These are phyloP conservation scores for Asterionellopsis glacialis DNA, from an alignment of 108 stramenopile genomes.

Conservation along the genomic window DNA sequence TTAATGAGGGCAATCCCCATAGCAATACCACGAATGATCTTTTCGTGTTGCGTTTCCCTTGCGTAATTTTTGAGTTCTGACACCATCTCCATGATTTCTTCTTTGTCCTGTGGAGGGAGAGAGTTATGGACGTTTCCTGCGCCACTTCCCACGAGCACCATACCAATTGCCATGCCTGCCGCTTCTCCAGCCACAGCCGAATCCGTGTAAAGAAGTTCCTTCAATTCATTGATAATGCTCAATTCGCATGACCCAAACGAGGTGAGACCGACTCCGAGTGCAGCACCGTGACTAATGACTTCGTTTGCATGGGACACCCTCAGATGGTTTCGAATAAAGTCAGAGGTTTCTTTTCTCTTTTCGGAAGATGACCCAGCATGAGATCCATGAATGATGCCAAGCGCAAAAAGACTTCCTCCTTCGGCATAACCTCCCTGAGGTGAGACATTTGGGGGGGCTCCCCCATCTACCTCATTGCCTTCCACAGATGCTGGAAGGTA, in stretches of 20 bases:
- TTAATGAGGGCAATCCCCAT: conserved; percentile 94
- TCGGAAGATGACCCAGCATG: conserved; percentile 77
- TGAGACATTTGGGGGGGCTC: conserved; percentile 40
- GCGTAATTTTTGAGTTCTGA: conserved; percentile 92
- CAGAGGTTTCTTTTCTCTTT: conserved; percentile 77
- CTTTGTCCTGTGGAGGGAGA: conserved; percentile 44
- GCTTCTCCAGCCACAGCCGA: conserved; percentile 98
- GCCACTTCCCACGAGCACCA: conserved; percentile 93
- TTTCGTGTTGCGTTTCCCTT: conserved; percentile 97
- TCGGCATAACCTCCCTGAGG: conserved; percentile 89
- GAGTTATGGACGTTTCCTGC: conserved; percentile 63
- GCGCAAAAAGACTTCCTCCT: conserved; percentile 93
- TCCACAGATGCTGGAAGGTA: conserved; percentile 87
- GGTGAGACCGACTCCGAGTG: conserved; percentile 96
- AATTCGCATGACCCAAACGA: conserved; percentile 89
- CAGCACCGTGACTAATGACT: conserved; percentile 96
- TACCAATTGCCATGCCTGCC: conserved; percentile 96
- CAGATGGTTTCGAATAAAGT: conserved; percentile 70
- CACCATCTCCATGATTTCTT: conserved; percentile 73
- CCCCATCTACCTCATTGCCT: conserved; percentile 32
- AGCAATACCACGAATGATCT: conserved; percentile 97
- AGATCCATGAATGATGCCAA: conserved; percentile 95
- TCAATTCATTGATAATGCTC: conserved; percentile 86
- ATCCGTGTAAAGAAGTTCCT: conserved; percentile 92
- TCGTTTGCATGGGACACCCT: conserved; percentile 88